Conservation (phyloP, 2,329 filamentous ascomycete species). For the Huntiella savannae region DNA sequence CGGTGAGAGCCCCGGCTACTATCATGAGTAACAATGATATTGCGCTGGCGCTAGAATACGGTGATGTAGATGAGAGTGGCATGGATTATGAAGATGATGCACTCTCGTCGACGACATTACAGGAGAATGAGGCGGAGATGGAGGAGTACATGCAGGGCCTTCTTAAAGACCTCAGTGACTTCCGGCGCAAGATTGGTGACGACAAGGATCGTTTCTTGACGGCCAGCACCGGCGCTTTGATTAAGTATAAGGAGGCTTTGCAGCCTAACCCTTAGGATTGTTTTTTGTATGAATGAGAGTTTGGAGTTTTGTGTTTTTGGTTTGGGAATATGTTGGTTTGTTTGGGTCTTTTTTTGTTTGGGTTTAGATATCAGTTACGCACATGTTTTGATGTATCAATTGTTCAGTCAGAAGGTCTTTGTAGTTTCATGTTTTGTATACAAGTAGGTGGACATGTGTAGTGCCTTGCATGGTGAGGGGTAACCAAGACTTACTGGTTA, state of each 20-base stretch:
- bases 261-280: not conserved
- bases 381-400: too few species aligned
- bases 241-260: not conserved
- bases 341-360: not conserved
- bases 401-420: not conserved
- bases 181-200: slow-evolving; percentile 70
- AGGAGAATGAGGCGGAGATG: slow-evolving; percentile 39
- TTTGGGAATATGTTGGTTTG: not conserved
- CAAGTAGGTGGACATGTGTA: too few species aligned
- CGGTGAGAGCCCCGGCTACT: slow-evolving; percentile 23
- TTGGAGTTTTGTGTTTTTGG: not conserved
- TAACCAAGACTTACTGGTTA: too few species aligned
- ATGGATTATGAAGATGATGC: slow-evolving; percentile 27
- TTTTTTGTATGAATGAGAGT: not conserved
- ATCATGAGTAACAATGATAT: slow-evolving; percentile 17
- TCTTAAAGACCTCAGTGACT: slow-evolving; percentile 59
- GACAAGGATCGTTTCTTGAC: slow-evolving; percentile 53
- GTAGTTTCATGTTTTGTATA: too few species aligned
- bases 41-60: slow-evolving; percentile 15
- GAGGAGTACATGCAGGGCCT: slow-evolving; percentile 75
- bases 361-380: not conserved
- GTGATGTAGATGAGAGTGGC: slow-evolving; percentile 33
- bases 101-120: slow-evolving; percentile 22
- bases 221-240: not conserved
- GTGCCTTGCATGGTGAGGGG: too few species aligned